Conservation (phyloP, 1,284 basidiomycete species). For the Ceratobasidium sp. region DNA sequence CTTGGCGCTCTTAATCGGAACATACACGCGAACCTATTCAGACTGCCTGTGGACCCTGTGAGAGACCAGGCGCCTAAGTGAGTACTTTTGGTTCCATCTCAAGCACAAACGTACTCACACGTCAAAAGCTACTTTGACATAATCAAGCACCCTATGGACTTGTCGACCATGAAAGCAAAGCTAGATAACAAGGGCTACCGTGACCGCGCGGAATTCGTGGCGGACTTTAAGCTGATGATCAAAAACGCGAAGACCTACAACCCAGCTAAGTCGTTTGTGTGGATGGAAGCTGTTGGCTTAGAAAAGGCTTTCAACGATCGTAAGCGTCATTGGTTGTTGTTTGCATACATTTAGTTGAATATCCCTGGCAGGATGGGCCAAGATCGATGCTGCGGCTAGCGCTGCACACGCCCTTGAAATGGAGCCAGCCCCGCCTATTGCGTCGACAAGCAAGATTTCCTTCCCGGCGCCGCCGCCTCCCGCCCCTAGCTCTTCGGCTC, state of each 20-base stretch:
- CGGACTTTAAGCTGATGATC: conserved; percentile 91
- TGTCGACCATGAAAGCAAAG: conserved; percentile 90
- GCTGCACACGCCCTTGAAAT: conserved; percentile 45
- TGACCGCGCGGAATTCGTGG: conserved; percentile 84
- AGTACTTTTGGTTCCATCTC: conserved; percentile 52
- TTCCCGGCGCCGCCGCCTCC: conserved; percentile 62
- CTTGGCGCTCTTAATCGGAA: conserved; percentile 71
- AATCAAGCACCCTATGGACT: conserved; percentile 95
- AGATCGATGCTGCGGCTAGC: conserved; percentile 38
- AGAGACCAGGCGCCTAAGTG: conserved; percentile 87
- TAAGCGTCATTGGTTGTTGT: conserved; percentile 60
- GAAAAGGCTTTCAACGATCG: conserved; percentile 89
- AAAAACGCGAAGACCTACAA: conserved; percentile 93
- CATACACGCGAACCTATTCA: conserved; percentile 81
- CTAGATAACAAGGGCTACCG: conserved; percentile 86
- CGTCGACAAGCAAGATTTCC: conserved; percentile 70
- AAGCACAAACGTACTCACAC: conserved; percentile 25
- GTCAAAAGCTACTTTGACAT: conserved; percentile 83
- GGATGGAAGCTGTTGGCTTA: conserved; percentile 81
- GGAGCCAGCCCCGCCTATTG: conserved; percentile 71
- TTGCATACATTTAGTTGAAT: background rate
- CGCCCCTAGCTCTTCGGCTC: conserved; percentile 50
- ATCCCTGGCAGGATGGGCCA: conserved; percentile 36
- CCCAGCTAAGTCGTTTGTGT: conserved; percentile 75
- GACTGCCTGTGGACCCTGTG: conserved; percentile 91